phyloP scores from a whole-genome alignment of 1,139 yeast genomes.

The Candida buenavistaensis region DNA sequence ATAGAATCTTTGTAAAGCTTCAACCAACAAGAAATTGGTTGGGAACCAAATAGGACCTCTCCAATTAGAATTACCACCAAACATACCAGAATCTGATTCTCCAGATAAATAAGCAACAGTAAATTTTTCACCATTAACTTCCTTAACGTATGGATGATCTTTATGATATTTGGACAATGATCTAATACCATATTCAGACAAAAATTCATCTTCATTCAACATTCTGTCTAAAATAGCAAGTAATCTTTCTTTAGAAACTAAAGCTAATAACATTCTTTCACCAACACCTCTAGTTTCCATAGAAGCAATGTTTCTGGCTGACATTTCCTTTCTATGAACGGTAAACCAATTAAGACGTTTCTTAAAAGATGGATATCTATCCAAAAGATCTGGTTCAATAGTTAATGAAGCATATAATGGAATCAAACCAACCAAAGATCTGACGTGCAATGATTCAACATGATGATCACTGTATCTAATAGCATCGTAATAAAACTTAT shows the following conservation, averaged over 20 bases:
- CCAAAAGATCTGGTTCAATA: conserved; percentile 80
- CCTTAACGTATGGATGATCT: conserved; percentile 83
- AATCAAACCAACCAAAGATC: conserved; percentile 90
- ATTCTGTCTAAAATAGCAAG: conserved; percentile 74
- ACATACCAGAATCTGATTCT: conserved; percentile 91
- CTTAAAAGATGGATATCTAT: conserved; percentile 80
- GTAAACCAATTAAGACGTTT: conserved; percentile 87
- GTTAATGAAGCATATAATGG: conserved; percentile 92
- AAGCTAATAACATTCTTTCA: conserved; percentile 76
- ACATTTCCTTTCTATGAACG: conserved; percentile 66
- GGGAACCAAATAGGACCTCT: conserved; percentile 99
- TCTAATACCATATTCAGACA: conserved; percentile 85
- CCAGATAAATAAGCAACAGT: conserved; percentile 84
- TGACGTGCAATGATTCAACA: conserved; percentile 76
- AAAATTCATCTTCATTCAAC: conserved; percentile 87
- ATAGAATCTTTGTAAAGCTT: conserved; percentile 85
- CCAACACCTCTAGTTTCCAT: conserved; percentile 86
- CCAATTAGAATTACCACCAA: conserved; percentile 98
- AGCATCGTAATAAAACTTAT: conserved; percentile 89
- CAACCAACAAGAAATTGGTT: conserved; percentile 82
- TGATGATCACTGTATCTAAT: conserved; percentile 79
- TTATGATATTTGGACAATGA: conserved; percentile 88
- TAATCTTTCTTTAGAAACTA: conserved; percentile 81
- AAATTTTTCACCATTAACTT: conserved; percentile 76
- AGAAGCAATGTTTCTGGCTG: conserved; percentile 88